These are phyloP conservation scores for Claviceps fusiformis DNA, from an alignment of 2,329 filamentous ascomycete species.

Conservation along the genomic window DNA sequence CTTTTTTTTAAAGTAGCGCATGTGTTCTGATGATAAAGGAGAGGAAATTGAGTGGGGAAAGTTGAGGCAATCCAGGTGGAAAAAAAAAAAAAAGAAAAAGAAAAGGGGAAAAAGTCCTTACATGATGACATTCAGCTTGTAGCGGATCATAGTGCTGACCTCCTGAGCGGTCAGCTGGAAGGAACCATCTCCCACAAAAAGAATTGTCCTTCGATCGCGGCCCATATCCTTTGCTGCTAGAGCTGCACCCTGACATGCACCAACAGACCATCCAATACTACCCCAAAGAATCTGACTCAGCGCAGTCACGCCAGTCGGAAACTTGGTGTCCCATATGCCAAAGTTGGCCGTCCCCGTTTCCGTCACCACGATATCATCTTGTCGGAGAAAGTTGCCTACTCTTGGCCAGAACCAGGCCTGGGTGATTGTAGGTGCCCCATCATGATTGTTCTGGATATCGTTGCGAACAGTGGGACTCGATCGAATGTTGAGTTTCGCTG, in stretches of 20 bases:
- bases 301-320: slow-evolving; percentile 64
- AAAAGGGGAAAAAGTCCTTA: slow-evolving; percentile 23
- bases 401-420: slow-evolving; percentile 69
- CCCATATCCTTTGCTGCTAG: slow-evolving; percentile 56
- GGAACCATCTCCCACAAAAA: slow-evolving; percentile 82
- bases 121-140: slow-evolving; percentile 63
- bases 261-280: slow-evolving; percentile 48
- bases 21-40: too few species aligned
- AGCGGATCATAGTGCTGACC: slow-evolving; percentile 68
- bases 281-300: slow-evolving; percentile 69
- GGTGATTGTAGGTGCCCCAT: slow-evolving; percentile 36
- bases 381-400: slow-evolving; percentile 56
- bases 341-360: slow-evolving; percentile 85
- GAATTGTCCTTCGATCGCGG: slow-evolving; percentile 51
- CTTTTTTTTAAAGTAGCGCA: not conserved
- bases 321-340: slow-evolving; percentile 73
- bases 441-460: slow-evolving; percentile 27
- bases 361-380: slow-evolving; percentile 66
- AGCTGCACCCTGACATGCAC: slow-evolving; percentile 50
- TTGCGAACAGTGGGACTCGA: slow-evolving; percentile 41
- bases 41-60: not conserved
- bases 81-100: not conserved
- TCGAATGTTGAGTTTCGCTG: slow-evolving; percentile 42
- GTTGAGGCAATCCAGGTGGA: not conserved
- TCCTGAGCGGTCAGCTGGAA: slow-evolving; percentile 79